Conservation (phyloP, 441 rosid genomes). For the Isatis lusitanica region DNA sequence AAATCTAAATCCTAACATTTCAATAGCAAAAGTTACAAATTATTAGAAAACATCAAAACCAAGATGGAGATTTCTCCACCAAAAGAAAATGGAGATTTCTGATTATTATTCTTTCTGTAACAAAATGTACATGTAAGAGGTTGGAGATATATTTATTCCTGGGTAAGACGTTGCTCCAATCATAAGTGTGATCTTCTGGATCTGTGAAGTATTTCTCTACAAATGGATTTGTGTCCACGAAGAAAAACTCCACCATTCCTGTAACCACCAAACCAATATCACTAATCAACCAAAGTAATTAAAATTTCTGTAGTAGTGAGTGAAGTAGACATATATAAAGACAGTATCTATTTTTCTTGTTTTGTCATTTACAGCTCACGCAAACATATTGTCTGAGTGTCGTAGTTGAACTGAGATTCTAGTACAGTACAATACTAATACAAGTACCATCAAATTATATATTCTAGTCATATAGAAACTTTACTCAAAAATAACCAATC, state of each 20-base stretch:
- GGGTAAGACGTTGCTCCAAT: constrained; percentile 69
- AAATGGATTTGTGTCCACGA: constrained; percentile 83
- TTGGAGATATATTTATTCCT: constrained; percentile 51
- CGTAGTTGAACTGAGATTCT: no score
- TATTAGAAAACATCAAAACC: background rate
- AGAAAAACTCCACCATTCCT: constrained; percentile 72
- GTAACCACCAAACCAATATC: background rate
- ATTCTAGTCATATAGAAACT: background rate
- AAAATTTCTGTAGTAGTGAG: background rate
- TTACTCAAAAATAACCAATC: no score
- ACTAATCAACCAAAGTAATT: background rate
- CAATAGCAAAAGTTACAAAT: background rate
- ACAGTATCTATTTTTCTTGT: no score
- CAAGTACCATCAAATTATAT: background rate
- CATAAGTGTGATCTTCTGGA: constrained; percentile 53
- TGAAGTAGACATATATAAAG: background rate
- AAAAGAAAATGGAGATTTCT: background rate
- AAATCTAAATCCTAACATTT: constrained; percentile 52
- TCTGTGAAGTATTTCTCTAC: constrained; percentile 56
- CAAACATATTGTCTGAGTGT: no score
- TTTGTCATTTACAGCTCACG: no score
- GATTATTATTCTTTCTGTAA: background rate
- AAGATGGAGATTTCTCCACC: background rate
- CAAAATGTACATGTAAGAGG: constrained; percentile 46
- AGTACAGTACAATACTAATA: background rate